Conservation (phyloP, 257 asterid genomes). For the Galeopsis tetrahit region DNA sequence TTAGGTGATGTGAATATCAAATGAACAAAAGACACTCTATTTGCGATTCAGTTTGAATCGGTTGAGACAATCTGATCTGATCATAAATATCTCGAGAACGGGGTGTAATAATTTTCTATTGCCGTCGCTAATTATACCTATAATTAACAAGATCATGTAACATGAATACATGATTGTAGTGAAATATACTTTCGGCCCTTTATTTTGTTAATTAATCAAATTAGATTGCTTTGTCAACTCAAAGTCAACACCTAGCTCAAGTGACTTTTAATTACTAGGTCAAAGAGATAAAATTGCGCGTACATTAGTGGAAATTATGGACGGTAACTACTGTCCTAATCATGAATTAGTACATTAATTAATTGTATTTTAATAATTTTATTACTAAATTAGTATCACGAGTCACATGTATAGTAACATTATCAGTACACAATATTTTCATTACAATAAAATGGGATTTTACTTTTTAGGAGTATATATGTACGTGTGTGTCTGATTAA, state of each 20-base stretch:
- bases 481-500: no score
- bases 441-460: no score
- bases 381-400: not conserved
- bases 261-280: constrained; percentile 29
- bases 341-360: not conserved
- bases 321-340: constrained; percentile 23
- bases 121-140: constrained; percentile 30
- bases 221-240: constrained; percentile 14
- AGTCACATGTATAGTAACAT: not conserved
- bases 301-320: constrained; percentile 37
- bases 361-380: not conserved
- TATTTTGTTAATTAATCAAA: constrained; percentile 5
- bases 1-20: no score
- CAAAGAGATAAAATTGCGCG: constrained; percentile 37
- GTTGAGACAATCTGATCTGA: no score
- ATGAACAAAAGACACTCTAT: no score
- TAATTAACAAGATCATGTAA: constrained; percentile 34
- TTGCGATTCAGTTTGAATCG: no score
- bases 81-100: no score
- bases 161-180: constrained; percentile 36
- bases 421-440: no score
- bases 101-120: constrained; percentile 17
- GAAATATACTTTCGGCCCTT: constrained; percentile 42
- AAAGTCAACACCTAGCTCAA: constrained; percentile 24
- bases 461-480: no score